These are phyloP conservation scores for Meyerozyma carpophila DNA, from an alignment of 1,139 yeast species.

Conservation along the genomic window DNA sequence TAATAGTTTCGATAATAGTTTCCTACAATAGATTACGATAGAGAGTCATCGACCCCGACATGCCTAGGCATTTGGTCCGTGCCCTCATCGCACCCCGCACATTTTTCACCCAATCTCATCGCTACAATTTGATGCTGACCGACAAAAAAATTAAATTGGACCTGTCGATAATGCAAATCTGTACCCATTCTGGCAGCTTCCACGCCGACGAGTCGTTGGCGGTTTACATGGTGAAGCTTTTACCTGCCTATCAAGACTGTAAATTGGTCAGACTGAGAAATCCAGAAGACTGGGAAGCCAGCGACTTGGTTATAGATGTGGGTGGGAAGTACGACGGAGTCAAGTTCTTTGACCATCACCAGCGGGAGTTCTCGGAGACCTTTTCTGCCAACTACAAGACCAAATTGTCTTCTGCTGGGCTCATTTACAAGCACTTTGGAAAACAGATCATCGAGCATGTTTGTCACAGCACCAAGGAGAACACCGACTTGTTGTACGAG, in stretches of 20 bases:
- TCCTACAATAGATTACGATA: too few species aligned
- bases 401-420: constrained; percentile 89
- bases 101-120: constrained; percentile 1
- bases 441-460: constrained; percentile 56
- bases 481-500: constrained; percentile 58
- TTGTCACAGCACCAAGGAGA: constrained; percentile 11
- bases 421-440: constrained; percentile 90
- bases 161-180: constrained; percentile 41
- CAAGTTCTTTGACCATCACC: constrained; percentile 94
- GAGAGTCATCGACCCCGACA: not conserved
- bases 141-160: constrained; percentile 17
- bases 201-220: constrained; percentile 99
- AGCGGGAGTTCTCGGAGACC: constrained; percentile 50
- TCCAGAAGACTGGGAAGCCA: constrained; percentile 73
- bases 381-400: constrained; percentile 44
- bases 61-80: not conserved
- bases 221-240: constrained; percentile 70
- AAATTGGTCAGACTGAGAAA: constrained; percentile 77
- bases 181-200: constrained; percentile 92
- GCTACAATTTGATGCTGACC: not conserved
- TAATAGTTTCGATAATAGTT: too few species aligned
- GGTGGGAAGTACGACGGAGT: constrained; percentile 87
- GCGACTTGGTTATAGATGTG: constrained; percentile 94
- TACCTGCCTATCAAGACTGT: constrained; percentile 67
- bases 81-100: not conserved